These are phyloP conservation scores for Xylariaceae sp. DNA, from an alignment of 2,329 filamentous ascomycete species.

Conservation along the genomic window DNA sequence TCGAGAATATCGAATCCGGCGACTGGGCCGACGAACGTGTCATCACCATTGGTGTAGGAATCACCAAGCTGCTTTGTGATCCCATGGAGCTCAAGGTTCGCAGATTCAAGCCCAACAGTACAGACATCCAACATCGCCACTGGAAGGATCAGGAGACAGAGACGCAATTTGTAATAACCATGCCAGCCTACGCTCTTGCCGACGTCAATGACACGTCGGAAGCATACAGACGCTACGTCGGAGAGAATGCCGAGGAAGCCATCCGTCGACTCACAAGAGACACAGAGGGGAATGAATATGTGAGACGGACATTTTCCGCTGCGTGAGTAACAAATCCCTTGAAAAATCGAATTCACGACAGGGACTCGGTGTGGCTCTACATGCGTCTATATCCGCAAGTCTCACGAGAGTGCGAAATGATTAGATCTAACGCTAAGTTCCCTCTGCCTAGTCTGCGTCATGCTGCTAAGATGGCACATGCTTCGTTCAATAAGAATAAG, in stretches of 20 bases:
- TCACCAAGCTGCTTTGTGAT: constrained; percentile 44
- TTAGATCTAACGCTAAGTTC: constrained; percentile 6
- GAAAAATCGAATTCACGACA: not conserved
- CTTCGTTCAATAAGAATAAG: constrained; percentile 33
- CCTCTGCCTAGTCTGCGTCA: constrained; percentile 14
- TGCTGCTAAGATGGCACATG: constrained; percentile 7
- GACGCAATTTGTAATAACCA: constrained; percentile 34
- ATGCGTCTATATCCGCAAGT: not conserved
- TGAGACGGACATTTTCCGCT: constrained; percentile 41
- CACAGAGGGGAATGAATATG: constrained; percentile 31
- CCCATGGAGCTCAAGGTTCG: constrained; percentile 51
- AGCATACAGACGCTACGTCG: constrained; percentile 48
- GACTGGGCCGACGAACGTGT: constrained; percentile 42
- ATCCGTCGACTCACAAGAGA: constrained; percentile 39
- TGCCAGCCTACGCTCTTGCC: constrained; percentile 51
- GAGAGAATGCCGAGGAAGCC: constrained; percentile 39
- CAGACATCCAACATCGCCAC: constrained; percentile 48
- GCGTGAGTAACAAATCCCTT: constrained; percentile 35
- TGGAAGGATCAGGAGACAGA: constrained; percentile 46
- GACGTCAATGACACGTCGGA: constrained; percentile 45
- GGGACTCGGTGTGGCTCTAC: constrained; percentile 3
- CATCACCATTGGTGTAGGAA: constrained; percentile 47
- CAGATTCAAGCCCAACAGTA: constrained; percentile 46
- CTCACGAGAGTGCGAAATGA: not conserved
- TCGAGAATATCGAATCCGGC: constrained; percentile 47